Evolutionary conservation across 176 grass and related monocot species (phyloP).

Genomic region (Triticum dicoccoides): DNA sequence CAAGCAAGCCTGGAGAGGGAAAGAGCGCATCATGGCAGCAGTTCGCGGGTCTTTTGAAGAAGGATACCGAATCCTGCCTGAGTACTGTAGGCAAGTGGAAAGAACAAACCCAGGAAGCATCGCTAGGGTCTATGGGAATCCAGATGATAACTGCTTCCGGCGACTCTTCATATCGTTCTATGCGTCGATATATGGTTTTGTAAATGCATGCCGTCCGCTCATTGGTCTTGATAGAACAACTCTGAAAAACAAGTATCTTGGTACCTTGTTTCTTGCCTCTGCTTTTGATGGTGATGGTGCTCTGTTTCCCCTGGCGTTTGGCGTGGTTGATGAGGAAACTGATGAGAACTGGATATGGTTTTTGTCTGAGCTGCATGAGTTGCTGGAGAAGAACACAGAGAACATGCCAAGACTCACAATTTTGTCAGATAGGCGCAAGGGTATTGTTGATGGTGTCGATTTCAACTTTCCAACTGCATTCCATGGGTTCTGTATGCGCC

Average conservation of each 20-base stretch:
- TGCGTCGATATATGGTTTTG: conserved; percentile 93
- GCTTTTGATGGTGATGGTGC: conserved; percentile 92
- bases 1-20: conserved; percentile 99
- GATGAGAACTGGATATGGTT: conserved; percentile 99
- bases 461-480: conserved; percentile 98
- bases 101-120: conserved; percentile 90
- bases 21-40: conserved; percentile 90
- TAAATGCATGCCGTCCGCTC: conserved; percentile 87
- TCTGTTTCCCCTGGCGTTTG: conserved; percentile 94
- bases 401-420: conserved; percentile 97
- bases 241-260: conserved; percentile 96
- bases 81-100: conserved; percentile 84
- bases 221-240: conserved; percentile 85
- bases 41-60: conserved; percentile 96
- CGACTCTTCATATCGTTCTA: conserved; percentile 90
- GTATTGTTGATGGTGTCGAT: conserved; percentile 90
- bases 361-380: conserved; percentile 79
- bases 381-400: conserved; percentile 92
- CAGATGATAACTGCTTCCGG: conserved; percentile 74
- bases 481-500: conserved; percentile 90
- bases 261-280: conserved; percentile 87
- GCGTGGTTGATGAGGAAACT: conserved; percentile 89
- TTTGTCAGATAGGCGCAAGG: conserved; percentile 82
- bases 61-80: conserved; percentile 83
- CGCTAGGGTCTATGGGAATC: conserved; percentile 72